Conservation (phyloP, 441 rosid species). For the Gossypium gossypioides region DNA sequence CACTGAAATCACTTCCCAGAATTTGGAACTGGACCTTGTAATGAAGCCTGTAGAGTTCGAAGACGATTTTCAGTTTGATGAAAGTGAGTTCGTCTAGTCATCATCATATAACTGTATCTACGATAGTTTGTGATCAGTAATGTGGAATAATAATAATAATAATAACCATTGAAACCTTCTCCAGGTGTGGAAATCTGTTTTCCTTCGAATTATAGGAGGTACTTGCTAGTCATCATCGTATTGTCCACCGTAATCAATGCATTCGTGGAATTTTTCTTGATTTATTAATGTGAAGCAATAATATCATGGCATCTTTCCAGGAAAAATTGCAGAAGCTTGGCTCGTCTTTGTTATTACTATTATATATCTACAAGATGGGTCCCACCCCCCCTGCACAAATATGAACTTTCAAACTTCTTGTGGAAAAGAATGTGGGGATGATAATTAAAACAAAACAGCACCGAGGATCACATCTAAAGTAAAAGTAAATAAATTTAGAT, state of each 20-base stretch:
- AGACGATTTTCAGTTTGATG: constrained; percentile 21
- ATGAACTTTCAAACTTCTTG: neutral
- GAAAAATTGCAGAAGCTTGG: neutral
- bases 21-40: constrained; percentile 16
- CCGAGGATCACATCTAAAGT: neutral
- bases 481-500: too few species aligned
- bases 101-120: neutral
- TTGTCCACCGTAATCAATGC: neutral
- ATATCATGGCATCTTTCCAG: neutral
- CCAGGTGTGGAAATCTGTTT: neutral
- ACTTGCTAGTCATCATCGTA: neutral
- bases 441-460: neutral
- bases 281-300: neutral
- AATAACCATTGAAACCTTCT: neutral
- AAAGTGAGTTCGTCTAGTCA: neutral
- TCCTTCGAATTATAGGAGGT: neutral
- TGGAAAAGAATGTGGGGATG: neutral
- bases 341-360: neutral
- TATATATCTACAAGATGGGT: neutral
- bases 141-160: neutral
- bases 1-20: constrained; percentile 10
- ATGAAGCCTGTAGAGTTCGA: constrained; percentile 21
- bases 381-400: neutral
- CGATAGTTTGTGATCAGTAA: neutral
- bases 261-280: neutral